Evolutionary conservation across 1,284 basidiomycete species (phyloP).

Genomic region (Moesziomyces globuligerus): DNA sequence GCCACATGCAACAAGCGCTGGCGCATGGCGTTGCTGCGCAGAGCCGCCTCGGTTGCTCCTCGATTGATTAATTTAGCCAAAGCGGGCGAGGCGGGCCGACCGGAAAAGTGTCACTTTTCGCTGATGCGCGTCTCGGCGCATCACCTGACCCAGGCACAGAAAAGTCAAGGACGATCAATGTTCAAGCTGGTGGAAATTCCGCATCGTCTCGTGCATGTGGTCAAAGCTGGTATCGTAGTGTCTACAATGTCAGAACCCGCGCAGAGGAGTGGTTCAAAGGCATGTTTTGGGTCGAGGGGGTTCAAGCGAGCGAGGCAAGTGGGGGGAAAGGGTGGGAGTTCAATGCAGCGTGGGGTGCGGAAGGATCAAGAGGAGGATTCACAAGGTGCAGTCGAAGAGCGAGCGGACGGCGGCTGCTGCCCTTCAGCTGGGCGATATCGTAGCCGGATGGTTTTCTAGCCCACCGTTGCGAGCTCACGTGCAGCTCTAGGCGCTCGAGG

Average conservation of each 20-base stretch:
- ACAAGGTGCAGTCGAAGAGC: too few species aligned
- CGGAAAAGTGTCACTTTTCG: too few species aligned
- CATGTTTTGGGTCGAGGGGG: constrained; percentile 2
- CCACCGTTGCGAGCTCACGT: too few species aligned
- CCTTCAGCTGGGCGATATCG: neutral
- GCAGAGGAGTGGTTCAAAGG: constrained; percentile 16
- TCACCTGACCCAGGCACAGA: too few species aligned
- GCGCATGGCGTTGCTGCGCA: too few species aligned
- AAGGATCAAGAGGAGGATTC: neutral
- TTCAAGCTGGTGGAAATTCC: constrained; percentile 17
- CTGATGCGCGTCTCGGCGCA: too few species aligned
- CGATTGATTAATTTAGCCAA: too few species aligned
- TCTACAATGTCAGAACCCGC: constrained; percentile 45
- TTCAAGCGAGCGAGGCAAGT: constrained; percentile 18
- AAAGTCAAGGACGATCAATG: too few species aligned
- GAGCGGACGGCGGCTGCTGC: neutral
- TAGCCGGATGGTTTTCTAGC: too few species aligned
- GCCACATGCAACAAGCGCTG: too few species aligned
- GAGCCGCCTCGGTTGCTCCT: too few species aligned
- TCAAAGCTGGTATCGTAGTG: constrained; percentile 48
- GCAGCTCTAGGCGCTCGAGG: neutral
- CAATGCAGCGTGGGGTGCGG: neutral
- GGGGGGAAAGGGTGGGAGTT: neutral
- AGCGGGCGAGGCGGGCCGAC: too few species aligned
- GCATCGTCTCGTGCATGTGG: constrained; percentile 40